Conservation (phyloP, 139 green algal genomes). For the Haematococcus lacustris region DNA sequence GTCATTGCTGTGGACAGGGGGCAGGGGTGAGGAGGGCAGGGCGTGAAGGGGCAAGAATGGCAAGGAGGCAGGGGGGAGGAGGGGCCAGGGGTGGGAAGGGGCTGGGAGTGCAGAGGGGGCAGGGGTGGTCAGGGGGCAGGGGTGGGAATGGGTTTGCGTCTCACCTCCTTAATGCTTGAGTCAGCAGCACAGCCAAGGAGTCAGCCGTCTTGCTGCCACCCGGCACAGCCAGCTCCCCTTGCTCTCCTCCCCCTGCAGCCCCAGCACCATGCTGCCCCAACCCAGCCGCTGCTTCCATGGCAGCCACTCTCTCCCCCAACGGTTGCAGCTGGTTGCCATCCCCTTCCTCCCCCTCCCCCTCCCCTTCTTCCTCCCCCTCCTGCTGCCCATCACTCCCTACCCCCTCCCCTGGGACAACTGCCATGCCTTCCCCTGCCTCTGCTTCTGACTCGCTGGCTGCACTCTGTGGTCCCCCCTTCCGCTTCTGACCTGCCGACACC, state of each 20-base stretch:
- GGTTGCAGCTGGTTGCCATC: not conserved
- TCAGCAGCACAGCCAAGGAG: constrained; percentile 65
- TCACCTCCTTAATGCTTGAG: constrained; percentile 44
- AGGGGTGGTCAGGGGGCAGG: not conserved
- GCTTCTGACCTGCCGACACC: no score
- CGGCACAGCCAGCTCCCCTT: constrained; percentile 7
- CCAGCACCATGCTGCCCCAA: not conserved
- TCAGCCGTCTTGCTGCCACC: constrained; percentile 35
- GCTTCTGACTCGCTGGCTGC: not conserved
- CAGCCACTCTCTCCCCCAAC: constrained; percentile 41
- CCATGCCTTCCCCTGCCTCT: not conserved
- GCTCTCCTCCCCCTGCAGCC: constrained; percentile 1
- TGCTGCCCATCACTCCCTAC: not conserved
- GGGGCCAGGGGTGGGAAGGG: not conserved
- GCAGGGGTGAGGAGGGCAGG: constrained; percentile 4
- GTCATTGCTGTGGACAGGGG: constrained; percentile 42
- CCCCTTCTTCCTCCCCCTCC: not conserved
- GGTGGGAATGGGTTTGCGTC: not conserved
- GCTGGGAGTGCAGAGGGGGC: not conserved
- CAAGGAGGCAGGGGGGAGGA: not conserved
- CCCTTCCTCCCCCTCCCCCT: not conserved
- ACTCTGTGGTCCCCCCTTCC: no score
- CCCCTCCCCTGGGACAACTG: not conserved
- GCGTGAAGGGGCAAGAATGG: not conserved
- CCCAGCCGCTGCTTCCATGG: constrained; percentile 21